Base-by-base conservation (phyloP, 2,329 filamentous ascomycete species). In the Pestalotiopsis sp. region DNA sequence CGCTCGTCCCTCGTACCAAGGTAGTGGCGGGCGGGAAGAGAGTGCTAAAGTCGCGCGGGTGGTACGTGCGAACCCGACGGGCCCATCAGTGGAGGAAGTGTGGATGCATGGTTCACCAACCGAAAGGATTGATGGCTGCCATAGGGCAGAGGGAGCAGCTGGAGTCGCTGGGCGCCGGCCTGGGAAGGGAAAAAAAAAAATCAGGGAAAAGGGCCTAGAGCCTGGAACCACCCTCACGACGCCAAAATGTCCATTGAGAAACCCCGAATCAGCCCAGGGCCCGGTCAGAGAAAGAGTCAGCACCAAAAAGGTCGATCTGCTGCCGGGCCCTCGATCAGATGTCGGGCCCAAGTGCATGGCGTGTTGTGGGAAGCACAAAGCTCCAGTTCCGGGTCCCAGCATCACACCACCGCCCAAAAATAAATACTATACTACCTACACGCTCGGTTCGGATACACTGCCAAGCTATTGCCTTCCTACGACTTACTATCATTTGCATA, bases 21-120 rank as follows among this genome's bases (percentile, higher is more conserved):
- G 45, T 52, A 52, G 45, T 52, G 45, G 45, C 45, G 45, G 59
- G 31, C 59, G 59, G 59, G 59, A 62, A 62, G 59, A 39, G 31
- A 20, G 59, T 62, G 59, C 59, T 62, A 62, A 62, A 36, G 17
- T 36, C 59, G 58, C 36, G 58, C 58, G 59, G 59, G 59, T 62
- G 59, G 59, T 62, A 38, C 59, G 59, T 62, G 31, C 59, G 59
- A 36, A 27, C 59, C 59, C 59, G 25, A 20, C n/a, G 27, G 31
- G 59, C 25, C 27, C 59, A 62, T 39, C 59, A 62, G 59, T 39
- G 25, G 25, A 62, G 23, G 57, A 59, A 36, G n/a, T 59, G 57
- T 59, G 57, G 57, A 59, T 59, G 57, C 57, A 59, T 12, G 45
- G 45, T 52, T 52, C 45, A n/a, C 45, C 45, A 52, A 20, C 45